Evolutionary conservation across 2,329 filamentous ascomycete species (phyloP).

Genomic region (Colletotrichum trifolii): DNA sequence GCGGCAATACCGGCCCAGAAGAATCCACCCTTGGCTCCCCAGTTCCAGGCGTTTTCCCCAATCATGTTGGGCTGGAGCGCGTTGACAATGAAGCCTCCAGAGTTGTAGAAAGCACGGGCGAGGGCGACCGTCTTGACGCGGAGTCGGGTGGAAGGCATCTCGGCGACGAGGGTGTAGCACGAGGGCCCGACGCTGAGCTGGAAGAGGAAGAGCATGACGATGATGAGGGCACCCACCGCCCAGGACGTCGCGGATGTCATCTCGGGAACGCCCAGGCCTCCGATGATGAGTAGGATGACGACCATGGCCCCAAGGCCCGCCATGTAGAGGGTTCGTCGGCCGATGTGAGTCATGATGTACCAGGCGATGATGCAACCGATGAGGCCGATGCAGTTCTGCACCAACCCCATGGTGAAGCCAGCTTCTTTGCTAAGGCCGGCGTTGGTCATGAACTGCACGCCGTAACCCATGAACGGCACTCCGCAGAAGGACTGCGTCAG

Average conservation of each 20-base stretch:
- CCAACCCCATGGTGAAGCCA: constrained; percentile 53
- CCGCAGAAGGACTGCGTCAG: constrained; percentile 42
- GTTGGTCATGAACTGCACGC: constrained; percentile 32
- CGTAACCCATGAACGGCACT: constrained; percentile 36
- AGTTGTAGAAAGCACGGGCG: constrained; percentile 53
- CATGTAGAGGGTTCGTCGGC: constrained; percentile 54
- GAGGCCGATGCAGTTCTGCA: constrained; percentile 55
- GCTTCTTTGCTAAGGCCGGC: constrained; percentile 43
- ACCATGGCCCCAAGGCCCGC: constrained; percentile 52
- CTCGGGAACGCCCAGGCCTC: constrained; percentile 44
- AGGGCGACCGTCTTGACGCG: constrained; percentile 60
- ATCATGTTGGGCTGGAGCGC: constrained; percentile 35
- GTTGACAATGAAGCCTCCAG: constrained; percentile 52
- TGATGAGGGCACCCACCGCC: constrained; percentile 51
- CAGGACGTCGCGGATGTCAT: constrained; percentile 50
- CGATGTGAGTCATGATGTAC: constrained; percentile 52
- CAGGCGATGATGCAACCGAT: constrained; percentile 52
- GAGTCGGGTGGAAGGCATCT: constrained; percentile 57
- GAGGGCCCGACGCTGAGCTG: constrained; percentile 51
- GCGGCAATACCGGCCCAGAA: constrained; percentile 45
- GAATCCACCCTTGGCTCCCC: constrained; percentile 44
- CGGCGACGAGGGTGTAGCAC: constrained; percentile 57
- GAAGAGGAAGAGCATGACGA: constrained; percentile 58
- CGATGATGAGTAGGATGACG: constrained; percentile 48
- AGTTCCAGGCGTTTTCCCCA: constrained; percentile 42